A percentile compares a stretch with the other conserved stretches of the same genome.
phyloP scores from a whole-genome alignment of 148 eudicot species.

The Fagopyrum esculentum region DNA sequence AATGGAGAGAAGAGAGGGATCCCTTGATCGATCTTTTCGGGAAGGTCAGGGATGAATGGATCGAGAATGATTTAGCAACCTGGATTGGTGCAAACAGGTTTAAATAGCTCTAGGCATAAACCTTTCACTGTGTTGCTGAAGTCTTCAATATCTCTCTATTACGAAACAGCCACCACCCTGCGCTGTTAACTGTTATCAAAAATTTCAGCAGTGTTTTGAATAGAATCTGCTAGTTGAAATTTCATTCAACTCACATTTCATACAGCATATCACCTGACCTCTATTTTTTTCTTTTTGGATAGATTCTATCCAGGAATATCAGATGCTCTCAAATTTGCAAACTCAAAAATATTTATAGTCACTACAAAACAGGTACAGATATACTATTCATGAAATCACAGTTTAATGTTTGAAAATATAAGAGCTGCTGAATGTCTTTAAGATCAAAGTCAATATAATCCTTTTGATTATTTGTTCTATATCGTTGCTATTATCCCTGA shows the following conservation, averaged over 20 bases:
- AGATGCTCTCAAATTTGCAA: constrained; percentile 86
- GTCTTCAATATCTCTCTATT: background rate
- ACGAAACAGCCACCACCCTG: background rate
- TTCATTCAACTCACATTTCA: background rate
- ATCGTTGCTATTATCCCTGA: background rate
- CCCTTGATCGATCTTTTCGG: constrained; percentile 74
- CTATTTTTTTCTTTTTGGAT: constrained; percentile 17
- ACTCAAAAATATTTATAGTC: constrained; percentile 83
- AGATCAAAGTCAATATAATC: background rate
- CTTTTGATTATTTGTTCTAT: background rate
- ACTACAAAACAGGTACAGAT: constrained; percentile 81
- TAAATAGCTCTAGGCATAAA: constrained; percentile 13
- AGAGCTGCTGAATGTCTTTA: background rate
- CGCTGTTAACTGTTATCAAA: background rate
- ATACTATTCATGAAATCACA: background rate
- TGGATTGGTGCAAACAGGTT: constrained; percentile 99
- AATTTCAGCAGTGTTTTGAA: background rate
- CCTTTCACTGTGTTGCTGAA: background rate
- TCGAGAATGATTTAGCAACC: constrained; percentile 68
- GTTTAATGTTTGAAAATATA: background rate
- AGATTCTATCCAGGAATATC: constrained; percentile 95
- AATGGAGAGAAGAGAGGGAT: constrained; percentile 74
- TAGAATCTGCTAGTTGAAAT: background rate
- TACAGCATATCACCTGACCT: background rate
- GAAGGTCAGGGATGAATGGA: constrained; percentile 93